Conservation (phyloP, 179 eudicot species). For the Amaranthus tricolor region DNA sequence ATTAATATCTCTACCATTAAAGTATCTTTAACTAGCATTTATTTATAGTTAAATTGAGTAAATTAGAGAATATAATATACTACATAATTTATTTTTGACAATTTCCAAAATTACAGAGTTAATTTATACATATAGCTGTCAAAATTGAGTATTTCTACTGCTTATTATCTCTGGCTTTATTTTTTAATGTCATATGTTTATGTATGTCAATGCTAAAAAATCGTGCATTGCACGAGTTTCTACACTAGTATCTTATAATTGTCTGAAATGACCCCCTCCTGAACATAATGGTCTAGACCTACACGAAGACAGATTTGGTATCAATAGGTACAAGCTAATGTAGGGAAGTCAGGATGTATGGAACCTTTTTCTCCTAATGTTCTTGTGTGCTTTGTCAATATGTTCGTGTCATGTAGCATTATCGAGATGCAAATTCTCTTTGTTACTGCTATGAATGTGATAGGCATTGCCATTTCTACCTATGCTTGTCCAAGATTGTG, state of each 20-base stretch:
- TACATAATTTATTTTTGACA: too few relatives aligned
- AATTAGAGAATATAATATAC: too few relatives aligned
- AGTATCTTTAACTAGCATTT: too few relatives aligned
- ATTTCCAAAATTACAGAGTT: too few relatives aligned
- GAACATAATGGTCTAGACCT: neutral
- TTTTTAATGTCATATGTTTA: too few relatives aligned
- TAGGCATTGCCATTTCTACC: neutral
- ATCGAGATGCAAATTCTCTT: neutral
- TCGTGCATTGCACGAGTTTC: too few relatives aligned
- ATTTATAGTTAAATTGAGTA: too few relatives aligned
- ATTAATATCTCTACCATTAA: too few relatives aligned
- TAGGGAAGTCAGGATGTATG: neutral
- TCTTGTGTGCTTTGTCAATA: neutral
- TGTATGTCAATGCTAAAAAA: too few relatives aligned
- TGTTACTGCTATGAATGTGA: neutral
- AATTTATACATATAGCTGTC: too few relatives aligned
- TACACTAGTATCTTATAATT: neutral
- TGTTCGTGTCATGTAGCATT: neutral
- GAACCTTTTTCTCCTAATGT: neutral
- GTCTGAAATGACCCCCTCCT: neutral
- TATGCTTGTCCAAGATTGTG: neutral
- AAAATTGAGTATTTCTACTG: too few relatives aligned
- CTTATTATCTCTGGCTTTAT: too few relatives aligned
- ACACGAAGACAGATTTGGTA: neutral
- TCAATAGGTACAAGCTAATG: neutral